A percentile compares a stretch with the other conserved stretches of the same genome.
Conservation (phyloP, 2,329 filamentous ascomycete genomes). For the Fusarium chuoi region DNA sequence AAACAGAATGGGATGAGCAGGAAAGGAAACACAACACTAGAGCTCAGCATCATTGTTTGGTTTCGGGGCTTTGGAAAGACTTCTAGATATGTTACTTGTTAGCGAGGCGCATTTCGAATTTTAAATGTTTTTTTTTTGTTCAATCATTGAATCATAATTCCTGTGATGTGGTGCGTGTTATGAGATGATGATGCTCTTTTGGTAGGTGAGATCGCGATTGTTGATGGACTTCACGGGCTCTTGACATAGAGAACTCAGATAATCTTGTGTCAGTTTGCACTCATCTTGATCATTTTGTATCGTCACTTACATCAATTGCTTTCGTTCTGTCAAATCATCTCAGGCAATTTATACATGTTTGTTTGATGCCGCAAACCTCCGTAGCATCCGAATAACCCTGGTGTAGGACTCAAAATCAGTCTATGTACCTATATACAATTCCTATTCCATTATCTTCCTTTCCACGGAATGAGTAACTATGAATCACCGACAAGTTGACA, state of each 20-base stretch:
- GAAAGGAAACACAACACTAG: neutral
- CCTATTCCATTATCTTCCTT: neutral
- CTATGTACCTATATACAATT: neutral
- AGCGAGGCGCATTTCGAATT: slow-evolving; percentile 11
- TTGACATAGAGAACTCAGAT: slow-evolving; percentile 17
- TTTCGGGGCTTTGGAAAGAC: slow-evolving; percentile 23
- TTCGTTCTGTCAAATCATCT: neutral
- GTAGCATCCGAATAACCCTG: neutral
- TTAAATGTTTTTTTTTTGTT: slow-evolving; percentile 11
- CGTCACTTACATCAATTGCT: neutral
- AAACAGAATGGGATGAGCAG: slow-evolving; percentile 30
- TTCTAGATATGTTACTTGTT: slow-evolving; percentile 23
- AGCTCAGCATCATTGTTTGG: neutral
- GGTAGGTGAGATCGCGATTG: slow-evolving; percentile 38
- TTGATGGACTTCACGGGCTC: slow-evolving; percentile 44
- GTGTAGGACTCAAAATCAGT: neutral
- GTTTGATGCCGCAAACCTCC: neutral
- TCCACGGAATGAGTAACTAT: slow-evolving; percentile 36
- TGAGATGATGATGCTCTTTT: slow-evolving; percentile 32
- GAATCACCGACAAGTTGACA: slow-evolving; percentile 40
- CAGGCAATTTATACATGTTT: neutral
- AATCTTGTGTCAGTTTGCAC: neutral
- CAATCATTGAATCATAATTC: neutral
- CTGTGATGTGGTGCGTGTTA: neutral
- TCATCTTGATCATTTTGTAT: neutral